phyloP scores from a whole-genome alignment of 2,329 filamentous ascomycete genomes.

The Botrytis elliptica region DNA sequence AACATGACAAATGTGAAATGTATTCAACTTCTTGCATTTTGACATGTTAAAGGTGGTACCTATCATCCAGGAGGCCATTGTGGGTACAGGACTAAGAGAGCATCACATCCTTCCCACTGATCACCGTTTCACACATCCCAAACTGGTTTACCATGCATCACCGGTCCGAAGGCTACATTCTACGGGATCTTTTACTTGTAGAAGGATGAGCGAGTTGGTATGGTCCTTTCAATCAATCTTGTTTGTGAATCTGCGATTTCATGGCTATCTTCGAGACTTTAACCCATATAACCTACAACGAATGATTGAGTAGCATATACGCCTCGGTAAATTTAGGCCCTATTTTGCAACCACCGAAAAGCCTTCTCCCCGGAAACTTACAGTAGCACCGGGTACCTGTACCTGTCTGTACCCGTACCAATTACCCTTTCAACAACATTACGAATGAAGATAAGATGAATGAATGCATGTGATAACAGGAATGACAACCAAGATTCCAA shows the following conservation, averaged over 20 bases:
- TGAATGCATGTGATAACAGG: not conserved
- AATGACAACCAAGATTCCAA: not conserved
- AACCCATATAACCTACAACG: not conserved
- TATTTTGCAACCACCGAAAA: not conserved
- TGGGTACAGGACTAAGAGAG: not conserved
- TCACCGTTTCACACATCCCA: constrained; percentile 5
- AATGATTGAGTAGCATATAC: not conserved
- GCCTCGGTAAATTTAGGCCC: not conserved
- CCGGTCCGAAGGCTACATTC: not conserved
- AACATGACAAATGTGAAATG: not conserved
- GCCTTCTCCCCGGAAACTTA: not conserved
- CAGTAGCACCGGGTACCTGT: not conserved
- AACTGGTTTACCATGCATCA: not conserved
- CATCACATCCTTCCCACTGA: not conserved
- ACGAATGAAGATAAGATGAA: constrained; percentile 9
- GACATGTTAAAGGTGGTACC: not conserved
- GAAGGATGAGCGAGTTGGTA: not conserved
- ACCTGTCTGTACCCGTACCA: not conserved
- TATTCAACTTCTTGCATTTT: not conserved
- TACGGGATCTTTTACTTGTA: not conserved
- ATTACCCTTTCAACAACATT: not conserved
- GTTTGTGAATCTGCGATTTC: not conserved
- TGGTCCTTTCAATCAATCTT: not conserved
- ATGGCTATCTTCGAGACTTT: not conserved
- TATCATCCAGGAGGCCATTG: not conserved